phyloP scores from a whole-genome alignment of 345 rosid genomes.

The Gossypium thurberi region DNA sequence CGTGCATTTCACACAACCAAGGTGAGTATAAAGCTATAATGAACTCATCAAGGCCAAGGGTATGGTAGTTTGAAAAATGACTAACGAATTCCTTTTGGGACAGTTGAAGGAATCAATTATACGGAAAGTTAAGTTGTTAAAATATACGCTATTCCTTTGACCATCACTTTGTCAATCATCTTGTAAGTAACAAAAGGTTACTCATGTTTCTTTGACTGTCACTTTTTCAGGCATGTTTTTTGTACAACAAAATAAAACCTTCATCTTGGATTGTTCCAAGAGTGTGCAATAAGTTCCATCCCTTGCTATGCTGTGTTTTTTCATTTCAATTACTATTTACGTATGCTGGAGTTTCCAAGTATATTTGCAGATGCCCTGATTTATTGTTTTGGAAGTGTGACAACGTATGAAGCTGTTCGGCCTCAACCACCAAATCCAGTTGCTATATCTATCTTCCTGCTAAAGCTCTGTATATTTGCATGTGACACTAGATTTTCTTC shows the following conservation, averaged over 20 bases:
- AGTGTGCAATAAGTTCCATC: no score
- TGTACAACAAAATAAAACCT: no score
- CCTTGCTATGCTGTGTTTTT: no score
- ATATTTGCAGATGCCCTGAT: no score
- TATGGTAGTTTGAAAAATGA: background rate
- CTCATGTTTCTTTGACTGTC: background rate
- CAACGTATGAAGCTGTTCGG: background rate
- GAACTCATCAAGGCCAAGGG: background rate
- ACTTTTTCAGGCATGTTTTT: background rate
- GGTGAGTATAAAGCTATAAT: background rate
- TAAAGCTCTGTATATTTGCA: background rate
- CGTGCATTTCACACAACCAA: background rate
- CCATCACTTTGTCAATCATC: slow-evolving; percentile 4
- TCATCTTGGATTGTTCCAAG: no score
- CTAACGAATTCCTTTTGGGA: background rate
- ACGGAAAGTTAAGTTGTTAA: background rate
- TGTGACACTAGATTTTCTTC: background rate
- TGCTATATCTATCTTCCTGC: background rate
- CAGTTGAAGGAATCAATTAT: background rate
- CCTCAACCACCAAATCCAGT: background rate
- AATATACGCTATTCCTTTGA: background rate
- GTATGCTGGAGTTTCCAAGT: no score
- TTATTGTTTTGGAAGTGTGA: background rate
- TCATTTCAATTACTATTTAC: background rate
- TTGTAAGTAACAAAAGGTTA: background rate